These are phyloP conservation scores for Bathelium albidoporum DNA, from an alignment of 495 filamentous ascomycete species.

Conservation along the genomic window DNA sequence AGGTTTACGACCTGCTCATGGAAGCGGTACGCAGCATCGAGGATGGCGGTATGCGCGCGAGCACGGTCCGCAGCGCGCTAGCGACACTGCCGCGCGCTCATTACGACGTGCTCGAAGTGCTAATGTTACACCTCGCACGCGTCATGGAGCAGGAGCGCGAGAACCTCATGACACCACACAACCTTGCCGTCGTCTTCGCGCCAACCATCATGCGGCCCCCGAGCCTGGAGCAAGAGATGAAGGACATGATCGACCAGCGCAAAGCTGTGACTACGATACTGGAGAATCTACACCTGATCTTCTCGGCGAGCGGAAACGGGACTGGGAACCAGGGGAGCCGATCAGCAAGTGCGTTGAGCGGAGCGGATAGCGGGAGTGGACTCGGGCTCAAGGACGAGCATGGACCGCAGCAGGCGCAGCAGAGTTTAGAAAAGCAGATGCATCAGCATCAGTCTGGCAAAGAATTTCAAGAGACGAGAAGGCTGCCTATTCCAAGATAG, in stretches of 20 bases:
- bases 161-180: slow-evolving; percentile 91
- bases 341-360: slow-evolving; percentile 1
- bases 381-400: neutral
- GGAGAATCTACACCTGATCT: slow-evolving; percentile 25
- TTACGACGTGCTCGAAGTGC: slow-evolving; percentile 78
- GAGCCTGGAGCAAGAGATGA: slow-evolving; percentile 86
- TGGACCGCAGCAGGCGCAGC: neutral
- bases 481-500: neutral
- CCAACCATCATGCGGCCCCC: slow-evolving; percentile 92
- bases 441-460: slow-evolving; percentile 2
- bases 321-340: neutral
- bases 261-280: slow-evolving; percentile 56
- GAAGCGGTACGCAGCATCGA: slow-evolving; percentile 58
- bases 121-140: slow-evolving; percentile 86
- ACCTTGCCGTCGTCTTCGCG: slow-evolving; percentile 94
- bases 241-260: slow-evolving; percentile 88
- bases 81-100: slow-evolving; percentile 71
- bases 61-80: slow-evolving; percentile 58
- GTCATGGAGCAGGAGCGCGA: slow-evolving; percentile 73
- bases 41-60: slow-evolving; percentile 50
- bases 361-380: neutral
- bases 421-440: neutral
- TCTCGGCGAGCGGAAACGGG: slow-evolving; percentile 5
- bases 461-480: neutral
- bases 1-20: slow-evolving; percentile 81